Percentiles rank a stretch among this genome's conserved stretches.
phyloP scores from a whole-genome alignment of 1,284 basidiomycete species.

The Ceratobasidium sp. region DNA sequence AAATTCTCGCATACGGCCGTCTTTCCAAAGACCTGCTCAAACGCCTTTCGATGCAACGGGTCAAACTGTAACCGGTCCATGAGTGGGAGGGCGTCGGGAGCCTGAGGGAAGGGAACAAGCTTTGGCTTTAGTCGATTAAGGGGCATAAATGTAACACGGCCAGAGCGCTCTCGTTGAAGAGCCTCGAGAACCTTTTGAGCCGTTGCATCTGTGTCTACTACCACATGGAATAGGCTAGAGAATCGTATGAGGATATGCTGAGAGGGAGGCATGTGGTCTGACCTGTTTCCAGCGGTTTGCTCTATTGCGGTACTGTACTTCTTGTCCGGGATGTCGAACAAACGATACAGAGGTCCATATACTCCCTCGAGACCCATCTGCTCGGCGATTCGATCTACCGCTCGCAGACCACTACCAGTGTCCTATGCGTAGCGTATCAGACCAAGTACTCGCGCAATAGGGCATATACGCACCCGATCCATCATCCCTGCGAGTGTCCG shows the following conservation, averaged over 20 bases:
- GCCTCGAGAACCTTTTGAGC: slow-evolving; percentile 88
- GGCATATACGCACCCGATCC: slow-evolving; percentile 78
- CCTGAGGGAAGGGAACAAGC: slow-evolving; percentile 74
- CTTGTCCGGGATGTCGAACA: slow-evolving; percentile 90
- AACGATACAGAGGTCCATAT: slow-evolving; percentile 92
- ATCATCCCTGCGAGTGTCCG: slow-evolving; percentile 89
- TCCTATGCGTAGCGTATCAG: slow-evolving; percentile 67
- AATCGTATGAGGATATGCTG: slow-evolving; percentile 5
- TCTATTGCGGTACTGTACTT: slow-evolving; percentile 96
- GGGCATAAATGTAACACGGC: slow-evolving; percentile 98
- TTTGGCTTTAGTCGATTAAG: slow-evolving; percentile 94
- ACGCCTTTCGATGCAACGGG: slow-evolving; percentile 79
- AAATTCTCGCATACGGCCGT: slow-evolving; percentile 96
- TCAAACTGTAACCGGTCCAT: slow-evolving; percentile 88
- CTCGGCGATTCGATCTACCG: slow-evolving; percentile 85
- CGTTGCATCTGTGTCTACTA: slow-evolving; percentile 95
- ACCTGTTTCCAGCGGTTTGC: slow-evolving; percentile 94
- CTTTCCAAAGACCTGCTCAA: slow-evolving; percentile 98
- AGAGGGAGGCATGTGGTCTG: slow-evolving; percentile 43
- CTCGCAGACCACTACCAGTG: slow-evolving; percentile 86
- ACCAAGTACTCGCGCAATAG: not conserved
- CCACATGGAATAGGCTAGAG: slow-evolving; percentile 92
- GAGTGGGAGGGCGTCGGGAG: slow-evolving; percentile 89
- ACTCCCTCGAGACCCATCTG: slow-evolving; percentile 80
- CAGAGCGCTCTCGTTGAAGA: slow-evolving; percentile 92